Percentiles rank a stretch among this genome's conserved stretches.
phyloP scores from a whole-genome alignment of 164 flowering plant genomes.

The Dillenia suffruticosa region DNA sequence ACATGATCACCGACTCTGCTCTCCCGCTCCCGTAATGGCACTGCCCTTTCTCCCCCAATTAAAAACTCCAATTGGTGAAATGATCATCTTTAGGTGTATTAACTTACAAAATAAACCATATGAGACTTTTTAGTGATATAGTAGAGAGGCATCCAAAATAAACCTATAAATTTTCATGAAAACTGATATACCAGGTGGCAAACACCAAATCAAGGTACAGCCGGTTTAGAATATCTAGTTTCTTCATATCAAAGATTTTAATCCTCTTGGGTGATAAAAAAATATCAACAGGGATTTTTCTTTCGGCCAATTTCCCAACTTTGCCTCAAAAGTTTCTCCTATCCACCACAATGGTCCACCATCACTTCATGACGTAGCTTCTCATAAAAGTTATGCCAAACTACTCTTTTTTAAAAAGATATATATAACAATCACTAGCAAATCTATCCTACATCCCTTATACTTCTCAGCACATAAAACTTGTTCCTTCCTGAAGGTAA shows the following conservation, averaged over 20 bases:
- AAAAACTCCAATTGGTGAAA: too few species aligned
- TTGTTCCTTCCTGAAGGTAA: neutral
- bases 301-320: conserved; percentile 22
- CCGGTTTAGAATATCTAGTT: conserved; percentile 17
- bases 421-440: conserved; percentile 3
- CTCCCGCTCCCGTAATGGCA: too few species aligned
- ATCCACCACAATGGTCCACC: conserved; percentile 10
- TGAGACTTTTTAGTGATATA: too few species aligned
- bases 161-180: too few species aligned
- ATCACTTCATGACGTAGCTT: conserved; percentile 12
- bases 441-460: neutral
- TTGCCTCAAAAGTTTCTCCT: neutral
- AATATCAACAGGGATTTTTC: conserved; percentile 3
- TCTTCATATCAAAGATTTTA: conserved; percentile 27
- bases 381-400: conserved; percentile 5
- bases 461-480: neutral
- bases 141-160: too few species aligned
- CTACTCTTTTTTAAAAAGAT: conserved; percentile 2
- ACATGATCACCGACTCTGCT: too few species aligned
- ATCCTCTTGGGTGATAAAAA: conserved; percentile 10
- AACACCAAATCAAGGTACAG: neutral
- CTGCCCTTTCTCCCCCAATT: too few species aligned
- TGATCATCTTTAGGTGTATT: too few species aligned
- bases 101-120: too few species aligned
- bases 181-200: neutral